These are phyloP conservation scores for Pleurozium schreberi DNA, from an alignment of 225 moss, liverwort and hornwort species.

Conservation along the genomic window DNA sequence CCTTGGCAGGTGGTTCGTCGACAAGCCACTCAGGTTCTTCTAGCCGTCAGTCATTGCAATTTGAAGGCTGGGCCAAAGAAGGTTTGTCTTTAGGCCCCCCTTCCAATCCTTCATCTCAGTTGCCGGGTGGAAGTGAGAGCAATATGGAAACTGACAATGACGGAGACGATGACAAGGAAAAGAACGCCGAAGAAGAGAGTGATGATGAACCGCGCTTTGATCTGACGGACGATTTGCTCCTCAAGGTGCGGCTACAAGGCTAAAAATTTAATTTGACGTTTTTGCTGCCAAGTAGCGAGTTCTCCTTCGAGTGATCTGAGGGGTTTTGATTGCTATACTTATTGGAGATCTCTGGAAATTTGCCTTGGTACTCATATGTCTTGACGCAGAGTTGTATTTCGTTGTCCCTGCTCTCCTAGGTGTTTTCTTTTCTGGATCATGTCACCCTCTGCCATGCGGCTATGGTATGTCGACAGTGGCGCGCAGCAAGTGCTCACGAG, in stretches of 20 bases:
- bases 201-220: slow-evolving; percentile 72
- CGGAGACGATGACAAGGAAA: slow-evolving; percentile 49
- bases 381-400: neutral
- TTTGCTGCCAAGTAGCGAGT: neutral
- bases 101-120: slow-evolving; percentile 14
- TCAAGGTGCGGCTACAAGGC: slow-evolving; percentile 43
- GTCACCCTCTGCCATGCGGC: slow-evolving; percentile 81
- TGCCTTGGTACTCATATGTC: neutral
- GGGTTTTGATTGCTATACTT: neutral
- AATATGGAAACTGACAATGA: slow-evolving; percentile 40
- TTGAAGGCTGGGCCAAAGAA: slow-evolving; percentile 26
- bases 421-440: slow-evolving; percentile 86
- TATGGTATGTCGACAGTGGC: slow-evolving; percentile 95
- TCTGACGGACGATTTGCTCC: slow-evolving; percentile 78
- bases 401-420: slow-evolving; percentile 29
- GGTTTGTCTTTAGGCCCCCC: slow-evolving; percentile 27
- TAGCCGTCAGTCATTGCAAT: slow-evolving; percentile 35
- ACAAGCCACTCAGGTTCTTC: slow-evolving; percentile 43
- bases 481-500: slow-evolving; percentile 84
- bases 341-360: neutral
- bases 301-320: neutral
- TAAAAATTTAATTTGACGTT: neutral
- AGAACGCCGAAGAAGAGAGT: slow-evolving; percentile 26
- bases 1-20: slow-evolving; percentile 48
- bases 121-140: slow-evolving; percentile 22